phyloP scores from a whole-genome alignment of 495 filamentous ascomycete species.

The Alectoria sarmentosa region DNA sequence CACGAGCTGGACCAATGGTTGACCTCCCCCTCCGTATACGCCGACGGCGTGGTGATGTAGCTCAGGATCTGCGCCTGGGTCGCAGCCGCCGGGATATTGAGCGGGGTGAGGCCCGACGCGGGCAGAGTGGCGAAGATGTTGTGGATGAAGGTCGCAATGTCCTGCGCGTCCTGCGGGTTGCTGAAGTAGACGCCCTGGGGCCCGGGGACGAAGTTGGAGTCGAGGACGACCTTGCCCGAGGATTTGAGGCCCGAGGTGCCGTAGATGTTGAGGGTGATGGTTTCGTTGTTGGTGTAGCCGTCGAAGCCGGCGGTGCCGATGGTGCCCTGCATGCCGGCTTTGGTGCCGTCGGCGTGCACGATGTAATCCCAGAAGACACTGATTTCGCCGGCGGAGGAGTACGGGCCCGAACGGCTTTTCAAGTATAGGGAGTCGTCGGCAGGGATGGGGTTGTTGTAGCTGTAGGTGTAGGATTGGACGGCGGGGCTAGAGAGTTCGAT shows the following conservation, averaged over 20 bases:
- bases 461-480: conserved; percentile 33
- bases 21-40: conserved; percentile 35
- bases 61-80: conserved; percentile 31
- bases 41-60: conserved; percentile 34
- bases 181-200: conserved; percentile 33
- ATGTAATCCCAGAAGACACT: conserved; percentile 37
- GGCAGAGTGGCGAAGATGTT: conserved; percentile 34
- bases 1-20: conserved; percentile 38
- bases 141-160: conserved; percentile 37
- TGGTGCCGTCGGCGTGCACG: conserved; percentile 29
- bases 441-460: conserved; percentile 31
- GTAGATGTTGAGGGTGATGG: conserved; percentile 39
- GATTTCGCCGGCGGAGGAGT: conserved; percentile 34
- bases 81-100: conserved; percentile 31
- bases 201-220: conserved; percentile 31
- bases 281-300: conserved; percentile 29
- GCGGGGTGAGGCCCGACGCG: conserved; percentile 29
- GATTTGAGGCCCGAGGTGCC: conserved; percentile 38
- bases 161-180: conserved; percentile 32
- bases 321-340: conserved; percentile 34
- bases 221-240: conserved; percentile 31
- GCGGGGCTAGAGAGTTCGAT: conserved; percentile 33
- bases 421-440: conserved; percentile 33
- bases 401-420: conserved; percentile 31
- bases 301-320: conserved; percentile 34